Base-by-base conservation (phyloP, 495 filamentous ascomycete genomes). In the Hypoxylon lienhwacheense region DNA sequence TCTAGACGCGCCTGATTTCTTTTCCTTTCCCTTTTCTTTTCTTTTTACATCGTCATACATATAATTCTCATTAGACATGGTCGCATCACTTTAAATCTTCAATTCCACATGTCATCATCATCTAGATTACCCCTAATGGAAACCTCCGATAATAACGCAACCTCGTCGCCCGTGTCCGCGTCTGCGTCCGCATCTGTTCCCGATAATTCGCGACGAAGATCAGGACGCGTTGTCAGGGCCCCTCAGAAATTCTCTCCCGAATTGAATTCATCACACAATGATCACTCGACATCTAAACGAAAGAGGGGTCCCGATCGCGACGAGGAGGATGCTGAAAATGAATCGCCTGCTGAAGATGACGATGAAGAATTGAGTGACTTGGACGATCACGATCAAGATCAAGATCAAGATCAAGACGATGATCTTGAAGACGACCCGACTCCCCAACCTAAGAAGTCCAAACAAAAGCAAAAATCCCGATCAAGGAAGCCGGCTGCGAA, bases 161-260 rank as follows among this genome's bases (percentile, higher is more conserved):
- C 82, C 68, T 77, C 70, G 54, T 77, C 78, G 24, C 73, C 75
- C 57, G 65, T 61, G 47, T n/a, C n/a, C n/a, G n/a, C n/a, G n/a
- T n/a, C n/a, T n/a, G n/a, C n/a, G n/a, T n/a, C n/a, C n/a, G n/a
- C n/a, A n/a, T 60, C 61, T n/a, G 67, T 68, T 41, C 70, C 71
- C 46, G 72, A 69, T 39, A 70, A 74, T 29, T 65, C 67, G 40
- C 75, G 86, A 66, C 83, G 91, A 67, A 88, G 88, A 64, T 95
- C 90, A 37, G 87, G 87, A 74, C 88, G 91, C 72, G 83, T 85
- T 71, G 81, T 84, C 55, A 88, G 85, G 58, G 84, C 81, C 53
- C 89, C 89, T 41, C 79, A 83, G 60, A 78, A 84, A 32, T 89
- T 84, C 71, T 78, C 72, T 32, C 73, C 77, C 24, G 71, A 79